Base-by-base conservation (phyloP, 345 rosid species). In the Brassica rapa region DNA sequence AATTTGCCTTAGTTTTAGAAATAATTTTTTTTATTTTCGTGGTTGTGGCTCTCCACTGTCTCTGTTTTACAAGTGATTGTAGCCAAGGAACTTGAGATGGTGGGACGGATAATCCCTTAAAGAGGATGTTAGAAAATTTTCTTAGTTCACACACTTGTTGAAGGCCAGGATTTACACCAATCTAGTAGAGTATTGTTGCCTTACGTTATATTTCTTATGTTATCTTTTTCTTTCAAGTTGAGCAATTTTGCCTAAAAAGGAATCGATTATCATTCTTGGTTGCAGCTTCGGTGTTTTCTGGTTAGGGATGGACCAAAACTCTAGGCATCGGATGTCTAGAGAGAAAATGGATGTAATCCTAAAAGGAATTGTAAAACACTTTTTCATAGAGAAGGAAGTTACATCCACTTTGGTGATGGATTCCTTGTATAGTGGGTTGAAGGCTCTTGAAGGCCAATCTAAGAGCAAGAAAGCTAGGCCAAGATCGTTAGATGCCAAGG, bases 371-470 rank as follows among this genome's bases (percentile, higher is more conserved):
- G 98, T 95, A 71, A 95, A 93, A 71, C 94, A 95, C 73, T 95
- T 93, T 85, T 95, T 95, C 78, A 85, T 93, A 80, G 99, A 95
- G 84, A 95, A 95, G 88, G 99, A 95, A 87, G 99, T 95, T 72
- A 86, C 97, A 59, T 95, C 99, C 71, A 93, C 99, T 69, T 86
- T 95, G 94, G 98, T 93, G 61, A 93, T 95, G 99, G 99, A 95
- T 87, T 95, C 99, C 90, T 87, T 95, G 83, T 91, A 95, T 83
- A 95, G 97, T 78, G 99, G 99, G 69, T 80, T 91, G 85, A 95
- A 90, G 88, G 99, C 98, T 82, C 99, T 95, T 62, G 91, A 95
- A 90, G 88, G 96, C 64, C 97, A 93, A 82, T 77, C 84, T 80
- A 93, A 86, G 79, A 82, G 84, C 87, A 89, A 81, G 86, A 94